Base-by-base conservation (phyloP, 2,329 filamentous ascomycete genomes). In the Dactylellina haptotyla region DNA sequence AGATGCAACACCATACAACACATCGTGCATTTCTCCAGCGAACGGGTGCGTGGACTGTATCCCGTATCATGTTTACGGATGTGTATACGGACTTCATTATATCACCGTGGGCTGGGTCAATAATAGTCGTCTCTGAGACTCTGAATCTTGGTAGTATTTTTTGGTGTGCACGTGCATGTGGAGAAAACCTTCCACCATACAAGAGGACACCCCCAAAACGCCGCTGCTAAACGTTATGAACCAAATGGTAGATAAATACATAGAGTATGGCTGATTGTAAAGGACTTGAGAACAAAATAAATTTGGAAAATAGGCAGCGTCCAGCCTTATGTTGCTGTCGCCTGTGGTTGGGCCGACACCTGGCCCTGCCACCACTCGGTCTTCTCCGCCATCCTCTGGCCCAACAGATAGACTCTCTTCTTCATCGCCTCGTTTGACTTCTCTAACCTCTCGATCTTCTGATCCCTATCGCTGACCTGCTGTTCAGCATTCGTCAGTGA, bases 351-450 rank as follows among this genome's bases (percentile, higher is more conserved):
- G 18, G 51, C 4, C 41, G 45, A 50, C 14, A 64, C 26, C 37
- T 72, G 67, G 26, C 59, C 59, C 32, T 72, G 58, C 51, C 53
- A 72, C 59, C 59, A 72, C 16, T 72, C 67, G 20, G 63, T 48
- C 53, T 72, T 72, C 53, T 59, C 67, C 34, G 67, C 67, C 67
- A 72, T 72, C 25, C 67, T 51, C 45, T 72, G 67, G 4, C 59
- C 59, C 14, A 72, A 32, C 54, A 72, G 32, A 34, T 72, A 72
- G 28, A 72, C 65, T 51, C 67, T 64, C 30, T 63, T 72, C 59
- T 72, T 72, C 53, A 59, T 32, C n/a, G 20, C 43, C 37, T 65
- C 67, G n/a, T 59, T 54, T n/a, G 53, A n/a, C 25, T 59, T 61
- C 53, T 72, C 45, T 14, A 72, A 51, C 10, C 25, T 34, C 12